These are phyloP conservation scores for Saturnispora serradocipensis DNA, from an alignment of 805 yeast genomes.

Conservation along the genomic window DNA sequence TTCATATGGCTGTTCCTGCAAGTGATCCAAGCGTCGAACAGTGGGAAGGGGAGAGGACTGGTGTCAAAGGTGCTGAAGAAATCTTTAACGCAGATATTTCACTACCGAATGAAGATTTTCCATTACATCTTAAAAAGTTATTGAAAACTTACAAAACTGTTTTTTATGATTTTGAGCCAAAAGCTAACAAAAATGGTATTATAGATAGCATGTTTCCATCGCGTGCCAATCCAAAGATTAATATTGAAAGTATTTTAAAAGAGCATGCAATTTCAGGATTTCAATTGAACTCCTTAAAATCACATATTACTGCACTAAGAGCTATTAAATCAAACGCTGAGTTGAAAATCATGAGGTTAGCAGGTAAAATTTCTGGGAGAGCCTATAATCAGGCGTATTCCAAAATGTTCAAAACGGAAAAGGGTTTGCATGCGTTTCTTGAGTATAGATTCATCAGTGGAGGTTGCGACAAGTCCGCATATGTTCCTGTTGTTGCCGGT, in stretches of 20 bases:
- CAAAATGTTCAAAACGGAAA: conserved; percentile 56
- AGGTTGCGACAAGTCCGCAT: conserved; percentile 86
- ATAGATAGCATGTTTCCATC: conserved; percentile 16
- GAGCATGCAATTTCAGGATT: conserved; percentile 15
- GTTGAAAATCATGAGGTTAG: conserved; percentile 67
- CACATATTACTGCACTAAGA: conserved; percentile 42
- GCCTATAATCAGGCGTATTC: conserved; percentile 81
- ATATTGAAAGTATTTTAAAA: conserved; percentile 16
- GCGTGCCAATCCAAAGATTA: conserved; percentile 1
- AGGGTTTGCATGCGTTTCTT: conserved; percentile 67
- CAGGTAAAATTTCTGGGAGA: conserved; percentile 72
- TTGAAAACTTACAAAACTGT: conserved; percentile 41
- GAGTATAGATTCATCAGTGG: conserved; percentile 77
- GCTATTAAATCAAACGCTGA: conserved; percentile 71
- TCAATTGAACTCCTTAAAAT: conserved; percentile 32
- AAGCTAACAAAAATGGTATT: conserved; percentile 14
- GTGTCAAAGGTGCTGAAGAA: conserved; percentile 71
- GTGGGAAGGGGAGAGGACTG: conserved; percentile 95
- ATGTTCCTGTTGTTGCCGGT: conserved; percentile 93
- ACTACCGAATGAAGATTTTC: conserved; percentile 38
- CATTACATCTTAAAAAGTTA: conserved; percentile 37
- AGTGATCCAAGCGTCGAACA: conserved; percentile 68
- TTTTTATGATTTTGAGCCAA: conserved; percentile 39
- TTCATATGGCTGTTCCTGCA: conserved; percentile 81
- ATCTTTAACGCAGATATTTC: conserved; percentile 83